These are phyloP conservation scores for Didymella glomerata DNA, from an alignment of 2,329 filamentous ascomycete genomes.

Conservation along the genomic window DNA sequence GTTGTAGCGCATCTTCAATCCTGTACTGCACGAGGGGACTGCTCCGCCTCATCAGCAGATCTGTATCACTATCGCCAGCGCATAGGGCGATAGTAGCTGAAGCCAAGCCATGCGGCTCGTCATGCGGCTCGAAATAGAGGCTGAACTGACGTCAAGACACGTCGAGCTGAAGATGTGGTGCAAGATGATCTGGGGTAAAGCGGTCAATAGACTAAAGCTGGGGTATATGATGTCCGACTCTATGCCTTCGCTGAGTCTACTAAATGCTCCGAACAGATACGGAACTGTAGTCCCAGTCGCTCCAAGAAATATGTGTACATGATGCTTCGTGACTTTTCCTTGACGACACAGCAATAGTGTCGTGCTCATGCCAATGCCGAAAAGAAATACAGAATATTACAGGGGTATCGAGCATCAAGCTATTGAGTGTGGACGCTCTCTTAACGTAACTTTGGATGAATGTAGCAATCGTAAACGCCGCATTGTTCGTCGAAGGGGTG, in stretches of 20 bases:
- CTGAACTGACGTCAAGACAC: conserved; percentile 7
- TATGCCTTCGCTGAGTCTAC: conserved; percentile 2
- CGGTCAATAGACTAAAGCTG: conserved; percentile 4
- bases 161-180: conserved; percentile 9
- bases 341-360: background rate
- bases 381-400: conserved; percentile 28
- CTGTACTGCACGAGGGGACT: background rate
- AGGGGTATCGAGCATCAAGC: conserved; percentile 36
- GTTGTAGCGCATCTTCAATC: conserved; percentile 10
- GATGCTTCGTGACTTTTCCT: conserved; percentile 14
- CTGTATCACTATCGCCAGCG: background rate
- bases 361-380: conserved; percentile 4
- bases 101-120: conserved; percentile 3
- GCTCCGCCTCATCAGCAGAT: conserved; percentile 12
- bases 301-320: conserved; percentile 19
- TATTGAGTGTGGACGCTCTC: conserved; percentile 42
- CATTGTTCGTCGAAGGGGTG: conserved; percentile 48
- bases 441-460: conserved; percentile 41
- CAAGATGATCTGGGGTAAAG: background rate
- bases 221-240: conserved; percentile 9
- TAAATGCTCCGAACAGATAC: conserved; percentile 8
- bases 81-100: conserved; percentile 7
- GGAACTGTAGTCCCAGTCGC: conserved; percentile 4
- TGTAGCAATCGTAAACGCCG: conserved; percentile 47
- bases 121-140: conserved; percentile 14